Base-by-base conservation (phyloP, 225 moss, liverwort and hornwort species). In the Thuidium tamariscinum region DNA sequence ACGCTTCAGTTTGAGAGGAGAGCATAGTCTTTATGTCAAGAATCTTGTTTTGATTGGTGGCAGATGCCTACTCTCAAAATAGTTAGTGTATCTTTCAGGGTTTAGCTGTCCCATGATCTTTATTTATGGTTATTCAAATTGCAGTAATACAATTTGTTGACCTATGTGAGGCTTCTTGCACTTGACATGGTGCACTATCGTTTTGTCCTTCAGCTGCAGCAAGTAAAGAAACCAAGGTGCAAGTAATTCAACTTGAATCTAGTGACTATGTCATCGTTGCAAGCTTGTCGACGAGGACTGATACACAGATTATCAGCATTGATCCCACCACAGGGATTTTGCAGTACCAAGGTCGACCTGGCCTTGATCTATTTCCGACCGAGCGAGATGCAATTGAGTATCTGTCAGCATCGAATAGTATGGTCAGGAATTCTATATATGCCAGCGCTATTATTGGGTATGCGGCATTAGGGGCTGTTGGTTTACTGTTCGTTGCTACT, bases 311-410 rank as follows among this genome's bases (percentile, higher is more conserved):
- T 61, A 96, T 99, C 60, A 91, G 93, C 54, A 91, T 99, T 86
- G 99, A 99, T 90, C 91, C 99, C 37, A 97, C 96, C 42, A 95
- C 99, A 61, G 99, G 99, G 37, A 92, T 94, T 86, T 92, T 99
- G 81, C 94, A 91, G 86, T 99, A 93, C 30, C 90, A 89, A 88
- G 97, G 96, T 48, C 95, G 91, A 89, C 88, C 86, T 84, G 95
- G 96, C 12, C 69, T 94, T 32, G 99, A 97, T 83, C 88, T 95
- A 9, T 99, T 99, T 89, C 34, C 93, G 37, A 93, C 94, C 25
- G 96, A 99, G 82, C 80, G 75, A 80, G 99, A 97, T 91, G 97
- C 96, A 85, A 83, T 97, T 83, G 86, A 89, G 89, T 67, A 94
- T 88, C 78, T 95, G 68, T 86, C 89, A 80, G 70, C 87, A 84